Percentiles rank a stretch among this genome's conserved stretches.
These are phyloP conservation scores for Cinchona pubescens DNA, from an alignment of 257 asterid genomes.

Conservation along the genomic window DNA sequence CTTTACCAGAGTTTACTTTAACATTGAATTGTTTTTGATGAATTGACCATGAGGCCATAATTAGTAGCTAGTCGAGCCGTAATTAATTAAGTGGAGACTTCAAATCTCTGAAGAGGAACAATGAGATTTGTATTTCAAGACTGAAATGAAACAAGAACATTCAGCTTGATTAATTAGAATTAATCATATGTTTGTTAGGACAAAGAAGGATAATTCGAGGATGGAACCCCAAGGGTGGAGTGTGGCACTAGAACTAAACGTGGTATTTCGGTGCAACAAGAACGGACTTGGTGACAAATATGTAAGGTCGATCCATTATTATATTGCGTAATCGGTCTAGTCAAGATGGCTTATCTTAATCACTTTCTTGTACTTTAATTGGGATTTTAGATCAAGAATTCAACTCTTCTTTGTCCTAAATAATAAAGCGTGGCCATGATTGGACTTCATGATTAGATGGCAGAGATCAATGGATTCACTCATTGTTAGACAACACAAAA, in stretches of 20 bases:
- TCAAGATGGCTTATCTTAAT: slow-evolving; percentile 33
- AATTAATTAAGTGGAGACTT: neutral
- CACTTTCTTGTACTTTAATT: slow-evolving; percentile 31
- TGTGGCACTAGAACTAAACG: slow-evolving; percentile 3
- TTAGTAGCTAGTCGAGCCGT: neutral
- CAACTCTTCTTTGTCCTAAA: slow-evolving; percentile 21
- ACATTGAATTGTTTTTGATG: neutral
- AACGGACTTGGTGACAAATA: slow-evolving; percentile 13
- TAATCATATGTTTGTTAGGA: slow-evolving; percentile 17
- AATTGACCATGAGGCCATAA: neutral
- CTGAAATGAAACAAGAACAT: slow-evolving; percentile 6
- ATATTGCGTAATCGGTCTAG: slow-evolving; percentile 35
- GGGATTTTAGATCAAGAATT: slow-evolving; percentile 24
- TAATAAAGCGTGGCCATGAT: slow-evolving; percentile 21
- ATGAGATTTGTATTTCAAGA: neutral
- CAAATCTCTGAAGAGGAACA: neutral
- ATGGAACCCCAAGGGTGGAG: neutral
- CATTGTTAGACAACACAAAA: neutral
- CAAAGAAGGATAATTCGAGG: slow-evolving; percentile 13
- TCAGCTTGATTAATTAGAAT: slow-evolving; percentile 5
- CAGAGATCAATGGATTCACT: slow-evolving; percentile 13
- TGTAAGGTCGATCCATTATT: slow-evolving; percentile 25
- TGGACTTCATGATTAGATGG: slow-evolving; percentile 33
- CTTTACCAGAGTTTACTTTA: neutral
- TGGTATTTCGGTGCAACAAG: slow-evolving; percentile 13